phyloP scores from a whole-genome alignment of 768 basidiomycete genomes.

The Omphalotus guepiniiformis region DNA sequence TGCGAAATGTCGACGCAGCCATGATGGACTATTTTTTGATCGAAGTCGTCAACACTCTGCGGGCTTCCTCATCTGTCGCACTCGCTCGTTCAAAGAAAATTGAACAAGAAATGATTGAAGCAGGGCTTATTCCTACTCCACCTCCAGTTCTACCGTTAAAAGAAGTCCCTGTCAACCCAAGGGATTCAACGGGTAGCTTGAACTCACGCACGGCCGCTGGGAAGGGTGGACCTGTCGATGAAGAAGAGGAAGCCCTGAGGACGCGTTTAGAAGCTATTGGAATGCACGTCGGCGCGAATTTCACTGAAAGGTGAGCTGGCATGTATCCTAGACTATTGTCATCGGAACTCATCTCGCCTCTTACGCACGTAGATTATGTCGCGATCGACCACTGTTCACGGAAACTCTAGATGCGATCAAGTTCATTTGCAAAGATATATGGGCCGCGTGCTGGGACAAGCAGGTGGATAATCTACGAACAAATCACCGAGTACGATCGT shows the following conservation, averaged over 20 bases:
- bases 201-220: slow-evolving; percentile 29
- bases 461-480: slow-evolving; percentile 95
- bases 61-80: slow-evolving; percentile 71
- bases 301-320: slow-evolving; percentile 70
- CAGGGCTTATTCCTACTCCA: slow-evolving; percentile 58
- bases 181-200: slow-evolving; percentile 38
- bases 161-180: slow-evolving; percentile 31
- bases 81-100: slow-evolving; percentile 59
- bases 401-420: slow-evolving; percentile 91
- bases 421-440: slow-evolving; percentile 96
- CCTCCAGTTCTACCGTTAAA: slow-evolving; percentile 30
- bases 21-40: slow-evolving; percentile 87
- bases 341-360: not conserved
- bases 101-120: slow-evolving; percentile 76
- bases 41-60: slow-evolving; percentile 70
- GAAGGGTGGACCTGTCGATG: slow-evolving; percentile 38
- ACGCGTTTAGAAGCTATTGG: slow-evolving; percentile 79
- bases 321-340: not conserved
- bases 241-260: slow-evolving; percentile 71
- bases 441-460: slow-evolving; percentile 88
- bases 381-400: slow-evolving; percentile 67
- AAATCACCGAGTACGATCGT: slow-evolving; percentile 74
- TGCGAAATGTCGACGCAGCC: slow-evolving; percentile 56
- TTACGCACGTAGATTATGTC: slow-evolving; percentile 54
- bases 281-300: slow-evolving; percentile 79